Evolutionary conservation across 2,329 filamentous ascomycete genomes (phyloP).

Genomic region (Ophiostoma piceae): DNA sequence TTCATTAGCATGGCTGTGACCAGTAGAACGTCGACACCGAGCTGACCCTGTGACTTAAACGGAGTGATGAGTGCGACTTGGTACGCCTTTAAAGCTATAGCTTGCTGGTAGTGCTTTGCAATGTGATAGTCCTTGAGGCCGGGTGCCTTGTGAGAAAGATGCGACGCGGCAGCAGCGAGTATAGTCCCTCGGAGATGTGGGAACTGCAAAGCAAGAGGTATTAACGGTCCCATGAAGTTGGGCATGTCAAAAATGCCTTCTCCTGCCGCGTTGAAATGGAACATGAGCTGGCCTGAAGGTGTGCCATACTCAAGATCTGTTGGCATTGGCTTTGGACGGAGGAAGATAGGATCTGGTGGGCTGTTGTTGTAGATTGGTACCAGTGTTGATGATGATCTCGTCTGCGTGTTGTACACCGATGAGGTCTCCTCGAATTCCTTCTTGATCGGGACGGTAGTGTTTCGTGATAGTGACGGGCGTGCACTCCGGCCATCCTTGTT

Average conservation of each 20-base stretch:
- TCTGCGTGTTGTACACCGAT: not conserved
- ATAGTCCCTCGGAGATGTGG: constrained; percentile 27
- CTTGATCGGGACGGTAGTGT: constrained; percentile 1
- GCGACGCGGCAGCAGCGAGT: constrained; percentile 26
- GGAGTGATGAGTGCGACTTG: constrained; percentile 26
- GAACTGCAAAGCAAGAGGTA: constrained; percentile 23
- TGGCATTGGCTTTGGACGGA: constrained; percentile 19
- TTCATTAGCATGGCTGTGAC: constrained; percentile 30
- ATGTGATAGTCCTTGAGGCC: constrained; percentile 24
- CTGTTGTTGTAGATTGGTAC: not conserved
- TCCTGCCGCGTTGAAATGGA: constrained; percentile 25
- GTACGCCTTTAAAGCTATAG: constrained; percentile 27
- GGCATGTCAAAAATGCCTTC: constrained; percentile 26
- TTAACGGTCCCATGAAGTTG: constrained; percentile 22
- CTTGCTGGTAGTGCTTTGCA: constrained; percentile 29
- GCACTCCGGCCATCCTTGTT: not conserved
- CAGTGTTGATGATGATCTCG: not conserved
- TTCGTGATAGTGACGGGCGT: not conserved
- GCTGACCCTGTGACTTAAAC: constrained; percentile 25
- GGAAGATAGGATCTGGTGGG: constrained; percentile 3
- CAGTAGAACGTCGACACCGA: constrained; percentile 28
- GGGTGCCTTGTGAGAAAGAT: constrained; percentile 27
- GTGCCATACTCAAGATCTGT: constrained; percentile 24
- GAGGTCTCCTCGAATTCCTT: not conserved
- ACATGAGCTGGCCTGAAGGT: constrained; percentile 25